phyloP scores from a whole-genome alignment of 495 filamentous ascomycete species.

The Aspergillus sclerotiicarbonarius region DNA sequence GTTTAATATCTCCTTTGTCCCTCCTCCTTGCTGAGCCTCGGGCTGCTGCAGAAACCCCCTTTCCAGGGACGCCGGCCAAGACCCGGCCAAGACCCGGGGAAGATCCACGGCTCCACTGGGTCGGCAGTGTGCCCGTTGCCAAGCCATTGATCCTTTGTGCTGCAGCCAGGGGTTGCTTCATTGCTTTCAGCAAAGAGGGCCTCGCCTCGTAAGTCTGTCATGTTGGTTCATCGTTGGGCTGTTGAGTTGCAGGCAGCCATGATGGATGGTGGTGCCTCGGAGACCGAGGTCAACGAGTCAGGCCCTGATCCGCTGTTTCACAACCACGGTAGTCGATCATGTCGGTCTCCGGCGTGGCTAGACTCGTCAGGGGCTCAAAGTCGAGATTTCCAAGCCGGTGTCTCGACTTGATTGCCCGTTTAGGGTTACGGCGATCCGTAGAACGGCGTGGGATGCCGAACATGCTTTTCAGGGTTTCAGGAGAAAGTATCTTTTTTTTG shows the following conservation, averaged over 20 bases:
- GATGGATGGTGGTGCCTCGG: not conserved
- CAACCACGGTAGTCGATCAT: slow-evolving; percentile 1
- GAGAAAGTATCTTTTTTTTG: not conserved
- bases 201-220: too few relatives aligned
- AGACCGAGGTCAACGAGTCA: slow-evolving; percentile 3
- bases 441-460: not conserved
- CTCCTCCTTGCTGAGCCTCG: not conserved
- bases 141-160: not conserved
- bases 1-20: not conserved
- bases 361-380: slow-evolving; percentile 1
- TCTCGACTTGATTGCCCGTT: not conserved
- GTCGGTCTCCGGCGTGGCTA: not conserved
- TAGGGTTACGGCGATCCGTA: slow-evolving; percentile 2
- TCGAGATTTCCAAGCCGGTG: not conserved
- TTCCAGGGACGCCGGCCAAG: not conserved
- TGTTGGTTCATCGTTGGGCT: too few relatives aligned
- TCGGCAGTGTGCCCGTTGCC: not conserved
- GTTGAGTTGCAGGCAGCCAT: too few relatives aligned
- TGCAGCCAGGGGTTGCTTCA: not conserved
- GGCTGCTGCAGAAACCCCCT: not conserved
- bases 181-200: too few relatives aligned
- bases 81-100: not conserved
- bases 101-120: not conserved
- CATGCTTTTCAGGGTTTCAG: slow-evolving; percentile 1
- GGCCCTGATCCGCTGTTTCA: slow-evolving; percentile 4